A percentile compares a stretch with the other conserved stretches of the same genome.
These are phyloP conservation scores for Paramarasmius palmivorus DNA, from an alignment of 1,284 basidiomycete species.

Conservation along the genomic window DNA sequence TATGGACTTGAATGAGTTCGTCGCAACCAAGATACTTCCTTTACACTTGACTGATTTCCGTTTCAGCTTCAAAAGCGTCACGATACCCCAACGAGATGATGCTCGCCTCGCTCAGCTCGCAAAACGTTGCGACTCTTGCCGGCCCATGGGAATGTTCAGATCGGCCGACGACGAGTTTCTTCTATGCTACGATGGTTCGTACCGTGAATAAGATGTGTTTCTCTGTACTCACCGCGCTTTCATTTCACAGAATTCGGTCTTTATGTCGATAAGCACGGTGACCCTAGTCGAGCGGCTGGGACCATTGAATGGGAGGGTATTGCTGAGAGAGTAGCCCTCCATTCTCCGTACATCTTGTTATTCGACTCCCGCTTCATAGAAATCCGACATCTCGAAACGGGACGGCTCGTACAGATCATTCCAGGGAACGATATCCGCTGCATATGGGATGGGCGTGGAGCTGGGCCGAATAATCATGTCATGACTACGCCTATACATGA, in stretches of 20 bases:
- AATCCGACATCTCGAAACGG: constrained; percentile 79
- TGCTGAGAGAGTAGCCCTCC: constrained; percentile 77
- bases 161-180: constrained; percentile 88
- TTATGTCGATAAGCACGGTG: constrained; percentile 86
- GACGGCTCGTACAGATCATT: constrained; percentile 77
- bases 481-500: constrained; percentile 24
- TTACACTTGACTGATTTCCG: constrained; percentile 10
- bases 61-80: constrained; percentile 81
- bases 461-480: constrained; percentile 23
- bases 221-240: constrained; percentile 11
- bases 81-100: constrained; percentile 82
- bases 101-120: constrained; percentile 70
- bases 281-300: constrained; percentile 61
- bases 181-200: constrained; percentile 86
- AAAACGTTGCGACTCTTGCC: constrained; percentile 80
- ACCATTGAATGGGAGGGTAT: constrained; percentile 87
- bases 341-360: constrained; percentile 87
- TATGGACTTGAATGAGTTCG: constrained; percentile 90
- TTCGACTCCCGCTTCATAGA: constrained; percentile 94
- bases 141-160: constrained; percentile 92
- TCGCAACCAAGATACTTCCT: constrained; percentile 15
- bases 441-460: constrained; percentile 69
- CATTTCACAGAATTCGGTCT: constrained; percentile 78
- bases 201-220: neutral
- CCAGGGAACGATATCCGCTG: constrained; percentile 73